These are phyloP conservation scores for Termitomyces heimii DNA, from an alignment of 768 basidiomycete genomes.

Conservation along the genomic window DNA sequence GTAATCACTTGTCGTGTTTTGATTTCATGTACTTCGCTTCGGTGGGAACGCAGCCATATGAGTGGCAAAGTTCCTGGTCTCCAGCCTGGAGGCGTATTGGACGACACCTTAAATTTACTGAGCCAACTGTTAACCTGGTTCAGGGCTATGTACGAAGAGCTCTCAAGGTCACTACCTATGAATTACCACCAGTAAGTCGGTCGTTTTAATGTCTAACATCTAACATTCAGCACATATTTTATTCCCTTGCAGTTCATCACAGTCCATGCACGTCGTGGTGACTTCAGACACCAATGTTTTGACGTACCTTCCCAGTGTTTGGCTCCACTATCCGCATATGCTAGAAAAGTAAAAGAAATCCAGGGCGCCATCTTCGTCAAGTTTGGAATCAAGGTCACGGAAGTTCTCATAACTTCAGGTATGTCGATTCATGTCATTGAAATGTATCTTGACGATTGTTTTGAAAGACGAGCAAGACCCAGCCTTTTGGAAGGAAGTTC, in stretches of 20 bases:
- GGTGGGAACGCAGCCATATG: slow-evolving; percentile 21
- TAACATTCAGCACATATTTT: neutral
- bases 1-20: slow-evolving; percentile 26
- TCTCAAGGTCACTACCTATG: slow-evolving; percentile 17
- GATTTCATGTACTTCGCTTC: slow-evolving; percentile 28
- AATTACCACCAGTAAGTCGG: slow-evolving; percentile 28
- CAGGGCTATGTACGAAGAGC: slow-evolving; percentile 26
- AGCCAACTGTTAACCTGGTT: slow-evolving; percentile 23
- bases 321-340: slow-evolving; percentile 31
- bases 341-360: slow-evolving; percentile 28
- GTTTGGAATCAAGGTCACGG: slow-evolving; percentile 21
- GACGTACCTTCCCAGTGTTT: slow-evolving; percentile 30
- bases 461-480: slow-evolving; percentile 37
- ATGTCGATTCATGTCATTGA: neutral
- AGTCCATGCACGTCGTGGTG: slow-evolving; percentile 41
- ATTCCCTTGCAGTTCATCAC: slow-evolving; percentile 30
- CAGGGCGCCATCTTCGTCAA: slow-evolving; percentile 26
- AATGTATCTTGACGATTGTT: neutral
- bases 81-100: slow-evolving; percentile 39
- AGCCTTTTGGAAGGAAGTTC: slow-evolving; percentile 34
- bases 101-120: slow-evolving; percentile 28
- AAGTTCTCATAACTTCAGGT: slow-evolving; percentile 41
- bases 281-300: slow-evolving; percentile 31
- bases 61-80: slow-evolving; percentile 31
- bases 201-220: neutral